phyloP scores from a whole-genome alignment of 164 flowering plant genomes.

The Stephania japonica region DNA sequence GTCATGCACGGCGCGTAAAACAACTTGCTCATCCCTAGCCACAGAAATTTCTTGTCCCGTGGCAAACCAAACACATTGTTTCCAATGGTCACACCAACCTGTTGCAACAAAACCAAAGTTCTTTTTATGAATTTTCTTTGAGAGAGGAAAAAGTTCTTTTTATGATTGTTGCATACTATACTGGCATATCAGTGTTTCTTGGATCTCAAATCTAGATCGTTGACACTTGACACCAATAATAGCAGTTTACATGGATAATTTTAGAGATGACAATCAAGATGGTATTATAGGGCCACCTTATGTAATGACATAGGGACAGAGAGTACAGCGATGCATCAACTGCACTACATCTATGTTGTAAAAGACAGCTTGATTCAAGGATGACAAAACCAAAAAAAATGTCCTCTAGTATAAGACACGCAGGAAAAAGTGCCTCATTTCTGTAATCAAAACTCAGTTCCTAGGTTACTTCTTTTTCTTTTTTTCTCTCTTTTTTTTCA shows the following conservation, averaged over 20 bases:
- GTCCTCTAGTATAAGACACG: neutral
- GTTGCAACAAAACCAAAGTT: slow-evolving; percentile 8
- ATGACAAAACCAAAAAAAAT: neutral
- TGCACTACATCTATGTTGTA: neutral
- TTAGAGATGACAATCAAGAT: neutral
- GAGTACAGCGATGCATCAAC: neutral
- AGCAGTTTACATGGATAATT: neutral
- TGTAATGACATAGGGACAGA: neutral
- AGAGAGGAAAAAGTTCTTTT: too few species aligned
- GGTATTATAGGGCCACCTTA: neutral
- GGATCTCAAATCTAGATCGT: neutral
- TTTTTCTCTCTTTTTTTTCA: too few species aligned
- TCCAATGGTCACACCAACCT: slow-evolving; percentile 98
- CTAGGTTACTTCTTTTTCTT: too few species aligned
- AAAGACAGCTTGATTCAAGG: neutral
- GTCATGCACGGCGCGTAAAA: slow-evolving; percentile 54
- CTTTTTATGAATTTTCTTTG: neutral
- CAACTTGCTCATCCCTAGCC: slow-evolving; percentile 48
- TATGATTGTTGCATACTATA: neutral
- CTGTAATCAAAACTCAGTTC: neutral
- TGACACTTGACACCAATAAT: neutral
- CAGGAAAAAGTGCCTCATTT: neutral
- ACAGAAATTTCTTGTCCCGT: slow-evolving; percentile 52
- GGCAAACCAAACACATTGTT: slow-evolving; percentile 87
- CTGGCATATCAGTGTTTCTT: neutral